Evolutionary conservation across 2,329 filamentous ascomycete species (phyloP), one percentile per base, ranked within the genome.

Genomic region (Trichophyton mentagrophytes): DNA sequence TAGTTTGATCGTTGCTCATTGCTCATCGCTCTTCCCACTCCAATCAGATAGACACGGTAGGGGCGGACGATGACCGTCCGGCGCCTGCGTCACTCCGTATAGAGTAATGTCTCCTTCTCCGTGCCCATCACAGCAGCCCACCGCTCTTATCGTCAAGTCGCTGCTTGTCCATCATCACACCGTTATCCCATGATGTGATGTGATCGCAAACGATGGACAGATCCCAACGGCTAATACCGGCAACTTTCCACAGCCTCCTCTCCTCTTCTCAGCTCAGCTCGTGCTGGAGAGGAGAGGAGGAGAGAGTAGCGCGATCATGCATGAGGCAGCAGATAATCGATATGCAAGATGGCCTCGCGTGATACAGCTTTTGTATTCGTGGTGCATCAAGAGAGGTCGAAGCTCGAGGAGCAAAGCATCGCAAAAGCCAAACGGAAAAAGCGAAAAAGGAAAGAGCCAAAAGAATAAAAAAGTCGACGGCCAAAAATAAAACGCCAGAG

Each of bases 281-380:
- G 15, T 44, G 11, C 33, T 38, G 33, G 11, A 38, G 33, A 38
- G 33, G 22, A 51, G 46, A 51, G 8, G 46, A 25, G 17, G 22
- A n/a, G 17, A 13, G 13, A 20, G 49, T 53, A 53, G 49, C 22
- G 49, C 49, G 49, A 53, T 27, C 49, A 53, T 53, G 49, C 49
- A 53, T 53, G 49, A 44, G n/a, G 40, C 33, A 44, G 22, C 27
- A 53, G 49, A 27, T n/a, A 53, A 53, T 53, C 49, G 49, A 53
- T 33, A 53, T 53, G 49, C 49, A 53, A 53, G 49, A 27, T 33
- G 27, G 22, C 11, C 49, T 53, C 49, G 49, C 49, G 49, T 53
- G 49, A 53, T 53, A 53, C 49, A 53, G 27, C 9, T 53, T 27
- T 27, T 53, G 49, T 53, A 53, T 53, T 53, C 49, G 49, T 53